A percentile compares a stretch with the other conserved stretches of the same genome.
Evolutionary conservation across 768 basidiomycete genomes (phyloP).

Genomic region (Hypholoma sublateritium): DNA sequence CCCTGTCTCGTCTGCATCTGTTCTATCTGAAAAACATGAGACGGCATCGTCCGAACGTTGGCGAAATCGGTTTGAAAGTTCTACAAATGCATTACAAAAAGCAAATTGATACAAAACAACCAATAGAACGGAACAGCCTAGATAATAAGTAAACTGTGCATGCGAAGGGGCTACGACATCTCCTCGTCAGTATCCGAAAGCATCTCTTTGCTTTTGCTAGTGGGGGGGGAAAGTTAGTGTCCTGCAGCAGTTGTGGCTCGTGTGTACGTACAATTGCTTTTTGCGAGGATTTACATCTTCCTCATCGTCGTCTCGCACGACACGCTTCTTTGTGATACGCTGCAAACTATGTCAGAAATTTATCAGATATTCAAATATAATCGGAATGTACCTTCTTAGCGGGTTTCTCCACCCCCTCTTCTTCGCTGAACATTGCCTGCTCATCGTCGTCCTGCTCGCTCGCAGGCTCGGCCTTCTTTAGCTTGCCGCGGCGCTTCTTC

Average conservation of each 20-base stretch:
- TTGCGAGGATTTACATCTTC: slow-evolving; percentile 69
- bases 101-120: slow-evolving; percentile 1
- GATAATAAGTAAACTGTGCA: neutral
- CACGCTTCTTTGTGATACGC: slow-evolving; percentile 67
- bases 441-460: slow-evolving; percentile 62
- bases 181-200: slow-evolving; percentile 89
- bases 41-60: neutral
- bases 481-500: slow-evolving; percentile 70
- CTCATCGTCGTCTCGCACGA: slow-evolving; percentile 79
- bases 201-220: slow-evolving; percentile 86
- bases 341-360: slow-evolving; percentile 15
- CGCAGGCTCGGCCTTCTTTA: slow-evolving; percentile 49
- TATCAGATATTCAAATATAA: too few species aligned
- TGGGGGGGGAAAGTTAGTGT: slow-evolving; percentile 2
- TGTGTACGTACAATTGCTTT: slow-evolving; percentile 67
- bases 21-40: too few species aligned
- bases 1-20: neutral
- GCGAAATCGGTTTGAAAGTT: neutral
- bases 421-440: slow-evolving; percentile 68
- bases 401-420: slow-evolving; percentile 65
- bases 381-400: slow-evolving; percentile 59
- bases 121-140: neutral
- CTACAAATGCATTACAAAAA: slow-evolving; percentile 5
- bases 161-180: slow-evolving; percentile 38
- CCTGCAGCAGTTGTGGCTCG: slow-evolving; percentile 1